phyloP scores from a whole-genome alignment of 78 protist genomes.

The Emiliania huxleyi region DNA sequence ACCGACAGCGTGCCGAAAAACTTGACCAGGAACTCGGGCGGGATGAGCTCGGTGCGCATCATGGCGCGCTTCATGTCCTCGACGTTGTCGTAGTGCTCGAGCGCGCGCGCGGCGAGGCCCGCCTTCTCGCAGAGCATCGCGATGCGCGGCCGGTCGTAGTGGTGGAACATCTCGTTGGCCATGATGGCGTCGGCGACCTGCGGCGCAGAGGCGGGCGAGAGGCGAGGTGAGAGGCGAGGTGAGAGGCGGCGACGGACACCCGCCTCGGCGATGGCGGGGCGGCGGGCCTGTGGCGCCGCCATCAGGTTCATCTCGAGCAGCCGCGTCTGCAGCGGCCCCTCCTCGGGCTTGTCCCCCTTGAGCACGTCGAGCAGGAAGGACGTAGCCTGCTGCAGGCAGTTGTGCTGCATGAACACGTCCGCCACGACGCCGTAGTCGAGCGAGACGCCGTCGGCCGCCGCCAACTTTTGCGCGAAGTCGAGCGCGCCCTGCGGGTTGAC shows the following conservation, averaged over 20 bases:
- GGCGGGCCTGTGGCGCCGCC: conserved; percentile 87
- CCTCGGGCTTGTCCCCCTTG: conserved; percentile 76
- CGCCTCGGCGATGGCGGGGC: conserved; percentile 89
- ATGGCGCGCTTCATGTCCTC: conserved; percentile 91
- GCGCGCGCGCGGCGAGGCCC: conserved; percentile 90
- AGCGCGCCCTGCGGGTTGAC: conserved; percentile 84
- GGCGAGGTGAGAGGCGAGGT: not conserved
- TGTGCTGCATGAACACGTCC: conserved; percentile 81
- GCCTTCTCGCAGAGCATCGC: conserved; percentile 97
- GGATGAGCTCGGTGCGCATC: conserved; percentile 69
- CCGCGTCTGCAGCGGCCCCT: conserved; percentile 92
- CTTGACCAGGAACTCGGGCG: conserved; percentile 76
- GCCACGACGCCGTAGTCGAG: conserved; percentile 76
- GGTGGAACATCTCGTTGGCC: conserved; percentile 81
- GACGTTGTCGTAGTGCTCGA: conserved; percentile 94
- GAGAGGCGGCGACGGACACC: not conserved
- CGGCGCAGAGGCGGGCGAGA: not conserved
- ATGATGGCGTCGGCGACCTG: conserved; percentile 95
- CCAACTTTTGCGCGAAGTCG: conserved; percentile 81
- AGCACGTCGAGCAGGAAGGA: conserved; percentile 91
- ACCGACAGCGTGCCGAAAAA: conserved; percentile 80
- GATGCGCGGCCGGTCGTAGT: conserved; percentile 88
- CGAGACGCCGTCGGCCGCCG: conserved; percentile 68
- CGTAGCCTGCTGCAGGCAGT: conserved; percentile 87
- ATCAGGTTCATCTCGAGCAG: conserved; percentile 93